These are phyloP conservation scores for Stagonosporopsis vannaccii DNA, from an alignment of 2,329 filamentous ascomycete species.

Conservation along the genomic window DNA sequence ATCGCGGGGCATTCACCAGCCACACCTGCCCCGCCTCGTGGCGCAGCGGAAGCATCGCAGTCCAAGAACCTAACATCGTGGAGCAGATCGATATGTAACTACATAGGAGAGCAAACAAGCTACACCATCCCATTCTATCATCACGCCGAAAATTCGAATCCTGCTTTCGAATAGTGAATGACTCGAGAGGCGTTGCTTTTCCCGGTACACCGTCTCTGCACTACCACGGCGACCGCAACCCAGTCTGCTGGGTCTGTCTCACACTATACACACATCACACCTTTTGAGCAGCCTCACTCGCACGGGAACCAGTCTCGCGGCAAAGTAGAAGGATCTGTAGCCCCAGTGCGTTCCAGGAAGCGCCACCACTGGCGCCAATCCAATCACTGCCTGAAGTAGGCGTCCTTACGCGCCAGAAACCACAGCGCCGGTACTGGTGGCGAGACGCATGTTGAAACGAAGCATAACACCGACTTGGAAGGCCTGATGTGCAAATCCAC, in stretches of 20 bases:
- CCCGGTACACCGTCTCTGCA: conserved; percentile 9
- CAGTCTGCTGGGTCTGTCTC: conserved; percentile 16
- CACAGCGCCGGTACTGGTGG: conserved; percentile 5
- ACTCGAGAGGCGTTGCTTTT: conserved; percentile 8
- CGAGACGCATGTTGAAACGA: conserved; percentile 10
- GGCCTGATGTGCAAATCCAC: background rate
- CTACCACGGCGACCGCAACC: conserved; percentile 9
- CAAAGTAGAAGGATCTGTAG: conserved; percentile 5
- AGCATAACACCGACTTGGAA: conserved; percentile 2
- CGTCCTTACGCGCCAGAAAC: conserved; percentile 12
- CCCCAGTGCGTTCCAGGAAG: conserved; percentile 5
- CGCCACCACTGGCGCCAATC: conserved; percentile 13
- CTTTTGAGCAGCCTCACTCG: conserved; percentile 12
- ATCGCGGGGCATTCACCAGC: conserved; percentile 23
- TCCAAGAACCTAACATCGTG: background rate
- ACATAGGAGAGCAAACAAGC: background rate
- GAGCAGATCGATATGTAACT: background rate
- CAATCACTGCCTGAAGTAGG: conserved; percentile 9
- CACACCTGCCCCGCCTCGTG: conserved; percentile 18
- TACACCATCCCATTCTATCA: background rate
- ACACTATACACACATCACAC: conserved; percentile 18
- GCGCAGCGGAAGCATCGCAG: background rate
- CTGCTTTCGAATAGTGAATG: background rate
- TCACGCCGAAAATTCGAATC: background rate
- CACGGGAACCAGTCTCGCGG: conserved; percentile 6